phyloP scores from a whole-genome alignment of 2,329 filamentous ascomycete genomes.

The Cadophora gregata region DNA sequence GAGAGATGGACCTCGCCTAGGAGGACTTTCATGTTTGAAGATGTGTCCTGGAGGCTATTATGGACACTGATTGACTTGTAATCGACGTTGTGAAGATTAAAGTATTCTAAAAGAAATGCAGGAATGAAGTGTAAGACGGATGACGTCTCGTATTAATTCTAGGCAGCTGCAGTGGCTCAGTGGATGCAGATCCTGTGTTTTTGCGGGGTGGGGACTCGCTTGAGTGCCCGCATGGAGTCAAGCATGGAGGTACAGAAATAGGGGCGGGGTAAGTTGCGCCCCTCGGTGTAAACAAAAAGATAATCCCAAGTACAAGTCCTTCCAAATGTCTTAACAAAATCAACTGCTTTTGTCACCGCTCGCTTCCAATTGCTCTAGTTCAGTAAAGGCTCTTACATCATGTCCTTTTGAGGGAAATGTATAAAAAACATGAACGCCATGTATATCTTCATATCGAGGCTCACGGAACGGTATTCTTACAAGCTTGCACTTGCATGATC shows the following conservation, averaged over 20 bases:
- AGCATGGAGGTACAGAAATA: not conserved
- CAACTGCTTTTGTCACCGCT: not conserved
- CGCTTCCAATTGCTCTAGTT: too few species aligned
- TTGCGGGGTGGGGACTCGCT: not conserved
- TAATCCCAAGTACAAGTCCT: not conserved
- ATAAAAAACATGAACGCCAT: too few species aligned
- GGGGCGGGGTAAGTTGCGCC: not conserved
- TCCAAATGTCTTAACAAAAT: not conserved
- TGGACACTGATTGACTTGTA: not conserved
- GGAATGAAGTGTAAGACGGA: not conserved
- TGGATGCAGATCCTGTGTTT: not conserved
- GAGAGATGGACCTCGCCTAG: not conserved
- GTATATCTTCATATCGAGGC: too few species aligned
- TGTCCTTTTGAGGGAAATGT: too few species aligned
- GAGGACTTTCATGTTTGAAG: not conserved
- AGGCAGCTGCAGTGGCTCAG: not conserved
- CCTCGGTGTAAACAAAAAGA: not conserved
- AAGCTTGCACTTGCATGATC: too few species aligned
- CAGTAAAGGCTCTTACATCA: too few species aligned
- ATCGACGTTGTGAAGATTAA: not conserved
- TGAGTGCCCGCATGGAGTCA: not conserved
- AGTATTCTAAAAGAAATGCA: not conserved
- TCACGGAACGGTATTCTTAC: too few species aligned
- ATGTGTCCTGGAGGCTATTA: not conserved
- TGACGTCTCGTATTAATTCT: not conserved